phyloP scores from a whole-genome alignment of 352 stramenopile genomes.

The Plasmopara viticola region DNA sequence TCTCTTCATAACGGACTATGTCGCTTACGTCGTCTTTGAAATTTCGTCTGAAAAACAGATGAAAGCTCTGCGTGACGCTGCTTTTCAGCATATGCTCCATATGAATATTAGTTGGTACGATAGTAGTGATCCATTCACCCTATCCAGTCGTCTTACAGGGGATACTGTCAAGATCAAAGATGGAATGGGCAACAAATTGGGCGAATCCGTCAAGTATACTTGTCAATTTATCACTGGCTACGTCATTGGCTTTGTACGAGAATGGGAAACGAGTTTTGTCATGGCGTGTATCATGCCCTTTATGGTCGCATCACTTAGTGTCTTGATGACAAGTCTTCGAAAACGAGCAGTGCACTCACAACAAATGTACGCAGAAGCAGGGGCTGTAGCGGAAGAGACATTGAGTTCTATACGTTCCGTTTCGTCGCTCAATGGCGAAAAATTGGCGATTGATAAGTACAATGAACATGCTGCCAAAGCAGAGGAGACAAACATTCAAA shows the following conservation, averaged over 20 bases:
- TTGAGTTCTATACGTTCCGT: conserved; percentile 1
- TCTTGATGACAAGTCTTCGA: conserved; percentile 24
- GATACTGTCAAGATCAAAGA: conserved; percentile 48
- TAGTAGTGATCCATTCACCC: conserved; percentile 18
- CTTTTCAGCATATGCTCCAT: conserved; percentile 30
- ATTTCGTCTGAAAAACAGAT: conserved; percentile 32
- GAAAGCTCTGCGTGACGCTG: conserved; percentile 23
- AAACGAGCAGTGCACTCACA: conserved; percentile 9
- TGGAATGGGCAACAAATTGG: conserved; percentile 41
- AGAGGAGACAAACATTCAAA: conserved; percentile 2
- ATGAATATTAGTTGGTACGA: conserved; percentile 46
- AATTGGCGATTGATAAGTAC: conserved; percentile 1
- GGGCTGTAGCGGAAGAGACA: conserved; percentile 3
- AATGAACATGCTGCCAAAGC: neutral
- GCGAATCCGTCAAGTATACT: conserved; percentile 31
- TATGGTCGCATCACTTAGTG: conserved; percentile 27
- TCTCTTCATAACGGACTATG: conserved; percentile 26
- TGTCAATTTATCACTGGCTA: conserved; percentile 34
- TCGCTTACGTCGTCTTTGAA: conserved; percentile 16
- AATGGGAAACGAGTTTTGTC: conserved; percentile 35
- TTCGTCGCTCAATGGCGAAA: conserved; percentile 1
- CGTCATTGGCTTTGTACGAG: conserved; percentile 30
- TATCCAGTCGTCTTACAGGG: conserved; percentile 30
- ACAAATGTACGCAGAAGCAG: conserved; percentile 2
- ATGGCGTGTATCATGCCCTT: conserved; percentile 37